These are phyloP conservation scores for Suillus cothurnatus DNA, from an alignment of 768 basidiomycete genomes.

Conservation along the genomic window DNA sequence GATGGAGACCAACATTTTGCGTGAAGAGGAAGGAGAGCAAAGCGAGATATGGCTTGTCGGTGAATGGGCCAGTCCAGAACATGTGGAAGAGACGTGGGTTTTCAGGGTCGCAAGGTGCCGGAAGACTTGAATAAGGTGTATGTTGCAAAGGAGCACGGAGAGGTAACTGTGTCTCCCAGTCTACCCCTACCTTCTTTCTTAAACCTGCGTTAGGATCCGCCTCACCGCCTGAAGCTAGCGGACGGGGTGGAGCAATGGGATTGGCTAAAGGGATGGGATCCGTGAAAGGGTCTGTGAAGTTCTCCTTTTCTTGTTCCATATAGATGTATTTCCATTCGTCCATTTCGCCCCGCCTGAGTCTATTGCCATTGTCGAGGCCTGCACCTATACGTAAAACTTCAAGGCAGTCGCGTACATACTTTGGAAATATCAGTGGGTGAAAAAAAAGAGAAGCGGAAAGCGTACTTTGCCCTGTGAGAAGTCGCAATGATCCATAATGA, in stretches of 20 bases:
- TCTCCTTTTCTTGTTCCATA: slow-evolving; percentile 56
- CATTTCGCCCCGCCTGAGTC: slow-evolving; percentile 71
- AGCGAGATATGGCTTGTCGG: slow-evolving; percentile 97
- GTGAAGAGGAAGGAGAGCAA: slow-evolving; percentile 94
- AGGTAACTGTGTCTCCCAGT: slow-evolving; percentile 57
- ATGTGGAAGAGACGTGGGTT: slow-evolving; percentile 93
- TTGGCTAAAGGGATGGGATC: slow-evolving; percentile 32
- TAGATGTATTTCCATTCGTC: slow-evolving; percentile 91
- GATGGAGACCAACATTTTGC: slow-evolving; percentile 87
- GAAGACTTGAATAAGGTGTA: slow-evolving; percentile 56
- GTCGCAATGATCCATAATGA: slow-evolving; percentile 91
- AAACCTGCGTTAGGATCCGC: slow-evolving; percentile 57
- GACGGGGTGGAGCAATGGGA: slow-evolving; percentile 21
- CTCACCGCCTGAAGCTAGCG: slow-evolving; percentile 29
- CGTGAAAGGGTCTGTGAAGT: slow-evolving; percentile 38
- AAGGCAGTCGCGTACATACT: slow-evolving; percentile 98
- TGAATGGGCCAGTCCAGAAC: slow-evolving; percentile 99
- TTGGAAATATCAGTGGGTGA: slow-evolving; percentile 10
- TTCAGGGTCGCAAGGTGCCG: slow-evolving; percentile 76
- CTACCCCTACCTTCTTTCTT: slow-evolving; percentile 56
- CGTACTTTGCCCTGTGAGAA: slow-evolving; percentile 76
- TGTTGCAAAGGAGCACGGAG: slow-evolving; percentile 55
- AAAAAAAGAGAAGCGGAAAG: slow-evolving; percentile 2
- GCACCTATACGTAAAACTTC: slow-evolving; percentile 92
- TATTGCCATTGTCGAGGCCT: slow-evolving; percentile 81